Evolutionary conservation across 2,329 filamentous ascomycete species (phyloP).

Genomic region (Beauveria sp.): DNA sequence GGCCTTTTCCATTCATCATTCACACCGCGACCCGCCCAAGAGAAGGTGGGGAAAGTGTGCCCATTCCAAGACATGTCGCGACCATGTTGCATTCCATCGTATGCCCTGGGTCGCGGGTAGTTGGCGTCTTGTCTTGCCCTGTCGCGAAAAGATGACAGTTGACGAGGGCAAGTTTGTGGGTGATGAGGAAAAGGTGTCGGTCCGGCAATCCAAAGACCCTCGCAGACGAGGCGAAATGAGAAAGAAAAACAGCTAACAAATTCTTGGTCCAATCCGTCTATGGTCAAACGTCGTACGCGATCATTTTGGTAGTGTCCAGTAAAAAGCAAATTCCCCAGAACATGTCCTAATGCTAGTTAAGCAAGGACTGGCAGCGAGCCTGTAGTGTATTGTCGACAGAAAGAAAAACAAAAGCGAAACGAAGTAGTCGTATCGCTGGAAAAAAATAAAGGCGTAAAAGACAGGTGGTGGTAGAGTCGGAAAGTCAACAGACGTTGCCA

Average conservation of each 20-base stretch:
- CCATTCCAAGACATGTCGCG: constrained; percentile 25
- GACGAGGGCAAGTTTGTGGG: constrained; percentile 11
- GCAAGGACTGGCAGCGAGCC: constrained; percentile 31
- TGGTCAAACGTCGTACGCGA: constrained; percentile 12
- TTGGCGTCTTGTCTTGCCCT: constrained; percentile 11
- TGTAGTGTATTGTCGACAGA: constrained; percentile 26
- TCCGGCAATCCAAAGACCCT: neutral
- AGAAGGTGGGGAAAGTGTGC: neutral
- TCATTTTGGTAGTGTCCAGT: constrained; percentile 9
- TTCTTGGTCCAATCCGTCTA: constrained; percentile 8
- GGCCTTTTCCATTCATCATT: neutral
- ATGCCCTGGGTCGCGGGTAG: constrained; percentile 17
- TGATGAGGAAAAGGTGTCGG: constrained; percentile 6
- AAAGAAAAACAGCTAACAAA: constrained; percentile 4
- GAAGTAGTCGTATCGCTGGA: constrained; percentile 25
- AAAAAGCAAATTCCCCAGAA: constrained; percentile 10
- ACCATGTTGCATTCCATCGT: constrained; percentile 23
- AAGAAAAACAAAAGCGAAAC: constrained; percentile 23
- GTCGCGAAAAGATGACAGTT: constrained; percentile 13
- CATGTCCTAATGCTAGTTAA: constrained; percentile 29
- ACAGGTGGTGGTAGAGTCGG: constrained; percentile 13
- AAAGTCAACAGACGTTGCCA: constrained; percentile 16
- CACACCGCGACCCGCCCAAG: neutral
- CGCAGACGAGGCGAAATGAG: constrained; percentile 6
- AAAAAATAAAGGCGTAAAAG: constrained; percentile 21